phyloP scores from a whole-genome alignment of 441 rosid species.

The Adansonia madagascariensis region DNA sequence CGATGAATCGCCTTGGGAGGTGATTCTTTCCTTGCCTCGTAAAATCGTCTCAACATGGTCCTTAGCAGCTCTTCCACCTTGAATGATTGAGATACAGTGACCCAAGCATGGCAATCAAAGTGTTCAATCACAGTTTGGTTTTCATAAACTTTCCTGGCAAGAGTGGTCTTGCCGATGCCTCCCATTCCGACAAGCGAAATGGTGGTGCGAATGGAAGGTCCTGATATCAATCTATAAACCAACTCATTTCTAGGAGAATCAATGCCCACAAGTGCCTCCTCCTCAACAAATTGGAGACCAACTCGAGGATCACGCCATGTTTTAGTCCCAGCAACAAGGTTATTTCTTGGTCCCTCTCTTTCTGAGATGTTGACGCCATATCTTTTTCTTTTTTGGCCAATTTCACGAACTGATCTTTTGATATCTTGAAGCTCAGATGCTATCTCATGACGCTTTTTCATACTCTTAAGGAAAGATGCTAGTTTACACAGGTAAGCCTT shows the following conservation, averaged over 20 bases:
- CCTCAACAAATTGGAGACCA: constrained; percentile 11
- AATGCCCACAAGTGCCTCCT: constrained; percentile 14
- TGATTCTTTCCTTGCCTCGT: neutral
- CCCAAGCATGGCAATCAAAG: constrained; percentile 18
- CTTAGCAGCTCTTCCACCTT: neutral
- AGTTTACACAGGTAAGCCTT: neutral
- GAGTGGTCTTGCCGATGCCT: constrained; percentile 20
- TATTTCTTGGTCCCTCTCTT: neutral
- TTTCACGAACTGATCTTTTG: neutral
- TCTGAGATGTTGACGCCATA: neutral
- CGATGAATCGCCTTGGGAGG: too few relatives aligned
- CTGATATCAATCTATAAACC: neutral
- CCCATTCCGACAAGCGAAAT: constrained; percentile 17
- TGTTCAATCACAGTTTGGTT: neutral
- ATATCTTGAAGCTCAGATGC: constrained; percentile 2
- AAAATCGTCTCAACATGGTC: neutral
- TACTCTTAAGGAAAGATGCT: neutral
- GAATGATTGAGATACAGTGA: constrained; percentile 7
- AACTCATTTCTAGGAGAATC: constrained; percentile 9
- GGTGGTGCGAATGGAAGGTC: neutral
- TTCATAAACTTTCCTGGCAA: neutral
- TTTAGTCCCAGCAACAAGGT: too few relatives aligned
- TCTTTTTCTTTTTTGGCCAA: neutral
- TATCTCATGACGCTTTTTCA: neutral
- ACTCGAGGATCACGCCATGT: constrained; percentile 8